Evolutionary conservation across 148 eudicot species (phyloP).

Genomic region (Vaccinium corymbosum): DNA sequence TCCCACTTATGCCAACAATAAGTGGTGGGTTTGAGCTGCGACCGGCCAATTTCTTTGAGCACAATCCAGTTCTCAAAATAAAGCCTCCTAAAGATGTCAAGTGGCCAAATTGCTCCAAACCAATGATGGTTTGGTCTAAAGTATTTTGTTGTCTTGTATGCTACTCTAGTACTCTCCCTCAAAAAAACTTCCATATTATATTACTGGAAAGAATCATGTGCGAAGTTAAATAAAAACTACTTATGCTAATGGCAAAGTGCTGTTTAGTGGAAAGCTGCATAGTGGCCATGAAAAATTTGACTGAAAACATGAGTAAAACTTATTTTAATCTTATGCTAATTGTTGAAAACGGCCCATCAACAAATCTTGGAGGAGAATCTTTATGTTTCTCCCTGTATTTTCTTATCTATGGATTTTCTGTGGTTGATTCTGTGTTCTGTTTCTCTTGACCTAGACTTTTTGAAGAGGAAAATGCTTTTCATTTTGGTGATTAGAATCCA

Average conservation of each 20-base stretch:
- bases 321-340: too few species aligned
- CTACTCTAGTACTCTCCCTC: not conserved
- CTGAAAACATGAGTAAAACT: not conserved
- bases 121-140: not conserved
- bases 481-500: not conserved
- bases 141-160: not conserved
- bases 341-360: not conserved
- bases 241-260: not conserved
- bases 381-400: not conserved
- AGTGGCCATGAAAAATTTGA: not conserved
- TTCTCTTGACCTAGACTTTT: not conserved
- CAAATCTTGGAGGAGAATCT: not conserved
- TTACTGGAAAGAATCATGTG: not conserved
- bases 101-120: slow-evolving; percentile 4
- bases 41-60: slow-evolving; percentile 43
- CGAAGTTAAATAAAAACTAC: not conserved
- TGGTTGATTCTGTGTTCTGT: not conserved
- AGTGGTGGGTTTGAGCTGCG: slow-evolving; percentile 35
- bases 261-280: not conserved
- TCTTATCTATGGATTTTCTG: not conserved
- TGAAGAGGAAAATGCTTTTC: not conserved
- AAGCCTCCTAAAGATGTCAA: slow-evolving; percentile 13
- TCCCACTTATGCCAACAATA: slow-evolving; percentile 50
- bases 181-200: not conserved
- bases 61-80: slow-evolving; percentile 36